Conservation (phyloP, 2,329 filamentous ascomycete species). For the Cadophora malorum region DNA sequence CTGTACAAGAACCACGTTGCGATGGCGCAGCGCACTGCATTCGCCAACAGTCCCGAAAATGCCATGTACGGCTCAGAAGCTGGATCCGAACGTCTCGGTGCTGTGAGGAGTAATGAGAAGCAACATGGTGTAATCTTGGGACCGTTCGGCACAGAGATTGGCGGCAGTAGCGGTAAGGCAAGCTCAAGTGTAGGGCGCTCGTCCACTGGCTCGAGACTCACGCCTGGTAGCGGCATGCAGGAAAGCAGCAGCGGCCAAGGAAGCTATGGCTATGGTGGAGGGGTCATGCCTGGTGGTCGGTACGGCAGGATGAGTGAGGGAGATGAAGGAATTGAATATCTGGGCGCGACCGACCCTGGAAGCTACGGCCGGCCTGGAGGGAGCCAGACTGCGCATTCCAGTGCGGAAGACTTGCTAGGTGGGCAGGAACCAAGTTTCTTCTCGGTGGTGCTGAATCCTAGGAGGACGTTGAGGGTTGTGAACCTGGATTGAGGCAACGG, state of each 20-base stretch:
- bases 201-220: conserved; percentile 15
- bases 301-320: conserved; percentile 43
- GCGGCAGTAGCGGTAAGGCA: conserved; percentile 26
- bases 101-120: conserved; percentile 36
- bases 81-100: conserved; percentile 1
- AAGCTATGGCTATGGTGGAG: conserved; percentile 33
- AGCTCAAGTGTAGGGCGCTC: conserved; percentile 12
- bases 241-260: conserved; percentile 20
- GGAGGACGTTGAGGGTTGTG: conserved; percentile 72
- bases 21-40: conserved; percentile 63
- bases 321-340: conserved; percentile 36
- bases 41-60: conserved; percentile 48
- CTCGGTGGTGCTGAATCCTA: conserved; percentile 70
- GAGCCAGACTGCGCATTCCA: conserved; percentile 11
- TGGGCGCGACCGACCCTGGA: conserved; percentile 30
- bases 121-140: conserved; percentile 36
- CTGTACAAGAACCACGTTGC: conserved; percentile 75
- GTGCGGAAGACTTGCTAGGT: conserved; percentile 61
- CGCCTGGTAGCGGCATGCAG: conserved; percentile 13
- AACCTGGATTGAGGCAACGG: conserved; percentile 52
- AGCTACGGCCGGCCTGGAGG: conserved; percentile 21
- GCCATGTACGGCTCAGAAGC: conserved; percentile 34
- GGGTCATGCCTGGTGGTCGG: conserved; percentile 33
- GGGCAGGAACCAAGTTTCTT: conserved; percentile 75
- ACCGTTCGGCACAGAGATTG: conserved; percentile 40